Evolutionary conservation across 2,329 filamentous ascomycete genomes (phyloP).

Genomic region (Colletotrichum limetticola): DNA sequence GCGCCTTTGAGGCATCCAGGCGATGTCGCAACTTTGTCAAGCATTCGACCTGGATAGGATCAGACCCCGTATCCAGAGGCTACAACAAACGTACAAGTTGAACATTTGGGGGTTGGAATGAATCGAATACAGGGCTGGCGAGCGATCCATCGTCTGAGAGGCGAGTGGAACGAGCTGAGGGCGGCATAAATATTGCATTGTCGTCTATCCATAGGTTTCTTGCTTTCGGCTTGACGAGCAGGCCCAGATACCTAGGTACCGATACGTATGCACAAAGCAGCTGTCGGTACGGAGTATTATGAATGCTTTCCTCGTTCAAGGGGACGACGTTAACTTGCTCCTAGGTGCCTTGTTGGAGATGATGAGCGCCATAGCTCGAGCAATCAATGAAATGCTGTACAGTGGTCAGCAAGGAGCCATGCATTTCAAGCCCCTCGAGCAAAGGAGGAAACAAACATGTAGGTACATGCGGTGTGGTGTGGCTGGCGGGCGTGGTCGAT

Average conservation of each 20-base stretch:
- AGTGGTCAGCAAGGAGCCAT: not conserved
- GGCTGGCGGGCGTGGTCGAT: not conserved
- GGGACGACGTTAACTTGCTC: not conserved
- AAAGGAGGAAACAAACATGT: constrained; percentile 31
- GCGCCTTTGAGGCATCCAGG: not conserved
- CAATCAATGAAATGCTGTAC: not conserved
- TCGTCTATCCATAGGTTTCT: not conserved
- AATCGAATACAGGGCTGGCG: not conserved
- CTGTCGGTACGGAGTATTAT: not conserved
- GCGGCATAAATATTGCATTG: constrained; percentile 8
- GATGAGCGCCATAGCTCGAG: not conserved
- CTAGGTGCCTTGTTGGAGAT: not conserved
- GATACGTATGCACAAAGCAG: constrained; percentile 2
- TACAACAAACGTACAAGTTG: not conserved
- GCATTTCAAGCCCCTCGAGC: not conserved
- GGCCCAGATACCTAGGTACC: not conserved
- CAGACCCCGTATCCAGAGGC: constrained; percentile 5
- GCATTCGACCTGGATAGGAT: not conserved
- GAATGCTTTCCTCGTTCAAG: not conserved
- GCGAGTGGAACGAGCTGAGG: constrained; percentile 13
- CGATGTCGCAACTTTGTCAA: not conserved
- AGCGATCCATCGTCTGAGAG: not conserved
- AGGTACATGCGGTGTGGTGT: not conserved
- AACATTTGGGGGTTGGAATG: not conserved
- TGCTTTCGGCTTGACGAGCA: constrained; percentile 13